phyloP scores from a whole-genome alignment of 2,329 filamentous ascomycete species.

The Didymella lethalis region DNA sequence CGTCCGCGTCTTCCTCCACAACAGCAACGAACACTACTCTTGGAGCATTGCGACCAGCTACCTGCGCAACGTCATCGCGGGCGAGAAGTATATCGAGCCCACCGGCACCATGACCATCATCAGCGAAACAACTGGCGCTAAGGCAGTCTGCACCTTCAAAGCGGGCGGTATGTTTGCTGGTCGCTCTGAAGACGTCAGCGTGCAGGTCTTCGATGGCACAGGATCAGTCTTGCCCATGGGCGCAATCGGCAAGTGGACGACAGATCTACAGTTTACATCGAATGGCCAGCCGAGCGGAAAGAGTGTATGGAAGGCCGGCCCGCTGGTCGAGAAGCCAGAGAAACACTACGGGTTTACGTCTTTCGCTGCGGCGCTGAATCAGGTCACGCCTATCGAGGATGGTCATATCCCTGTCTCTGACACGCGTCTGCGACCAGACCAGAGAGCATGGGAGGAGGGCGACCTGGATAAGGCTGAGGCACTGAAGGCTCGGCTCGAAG shows the following conservation, averaged over 20 bases:
- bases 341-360: conserved; percentile 87
- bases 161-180: conserved; percentile 97
- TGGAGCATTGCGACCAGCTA: conserved; percentile 91
- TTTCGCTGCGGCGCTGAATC: conserved; percentile 87
- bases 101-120: conserved; percentile 86
- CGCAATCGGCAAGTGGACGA: conserved; percentile 85
- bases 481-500: conserved; percentile 83
- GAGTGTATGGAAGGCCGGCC: conserved; percentile 80
- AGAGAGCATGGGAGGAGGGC: conserved; percentile 82
- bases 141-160: conserved; percentile 89
- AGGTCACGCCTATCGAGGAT: conserved; percentile 82
- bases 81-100: conserved; percentile 97
- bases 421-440: conserved; percentile 83
- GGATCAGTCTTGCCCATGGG: conserved; percentile 72
- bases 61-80: conserved; percentile 93
- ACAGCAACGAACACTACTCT: conserved; percentile 80
- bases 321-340: conserved; percentile 78
- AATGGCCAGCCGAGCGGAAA: conserved; percentile 67
- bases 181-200: conserved; percentile 85
- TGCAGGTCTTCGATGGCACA: conserved; percentile 73
- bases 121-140: conserved; percentile 84
- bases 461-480: conserved; percentile 83
- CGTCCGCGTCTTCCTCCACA: conserved; percentile 78
- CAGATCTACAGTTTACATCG: conserved; percentile 70
- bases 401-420: conserved; percentile 81